These are phyloP conservation scores for Aspergillus intermedius DNA, from an alignment of 2,329 filamentous ascomycete genomes.

Conservation along the genomic window DNA sequence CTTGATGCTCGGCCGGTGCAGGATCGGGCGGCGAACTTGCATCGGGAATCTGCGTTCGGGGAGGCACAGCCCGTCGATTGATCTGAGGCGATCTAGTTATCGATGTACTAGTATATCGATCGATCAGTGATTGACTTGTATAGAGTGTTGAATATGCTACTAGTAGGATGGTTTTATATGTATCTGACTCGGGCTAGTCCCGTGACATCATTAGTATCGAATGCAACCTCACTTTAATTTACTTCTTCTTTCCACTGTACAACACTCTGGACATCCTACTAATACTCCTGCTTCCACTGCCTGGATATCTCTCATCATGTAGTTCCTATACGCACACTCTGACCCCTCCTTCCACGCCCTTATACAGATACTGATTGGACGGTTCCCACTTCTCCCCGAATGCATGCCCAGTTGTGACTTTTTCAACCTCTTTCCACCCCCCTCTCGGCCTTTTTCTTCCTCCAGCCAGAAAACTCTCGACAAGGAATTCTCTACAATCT, in stretches of 20 bases:
- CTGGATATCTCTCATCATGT: not conserved
- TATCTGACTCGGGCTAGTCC: no score
- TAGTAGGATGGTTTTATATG: no score
- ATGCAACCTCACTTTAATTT: not conserved
- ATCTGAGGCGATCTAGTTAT: not conserved
- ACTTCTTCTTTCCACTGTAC: not conserved
- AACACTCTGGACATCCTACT: not conserved
- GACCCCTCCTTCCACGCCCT: not conserved
- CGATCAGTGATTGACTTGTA: not conserved
- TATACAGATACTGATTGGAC: not conserved
- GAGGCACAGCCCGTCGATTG: not conserved
- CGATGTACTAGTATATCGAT: not conserved
- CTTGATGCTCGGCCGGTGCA: slow-evolving; percentile 15
- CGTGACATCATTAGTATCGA: not conserved
- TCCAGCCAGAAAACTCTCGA: no score
- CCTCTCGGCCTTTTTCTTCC: no score
- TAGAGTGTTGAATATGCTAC: no score
- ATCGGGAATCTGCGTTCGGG: slow-evolving; percentile 1
- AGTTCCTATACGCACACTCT: not conserved
- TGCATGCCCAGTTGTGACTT: no score
- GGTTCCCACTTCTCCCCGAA: no score
- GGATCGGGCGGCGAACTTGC: slow-evolving; percentile 9
- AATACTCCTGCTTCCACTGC: not conserved
- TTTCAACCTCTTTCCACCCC: no score
- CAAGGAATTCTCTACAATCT: no score